Evolutionary conservation across 768 basidiomycete genomes (phyloP), one percentile per base, ranked within the genome.

Genomic region (Ramaria sp.): DNA sequence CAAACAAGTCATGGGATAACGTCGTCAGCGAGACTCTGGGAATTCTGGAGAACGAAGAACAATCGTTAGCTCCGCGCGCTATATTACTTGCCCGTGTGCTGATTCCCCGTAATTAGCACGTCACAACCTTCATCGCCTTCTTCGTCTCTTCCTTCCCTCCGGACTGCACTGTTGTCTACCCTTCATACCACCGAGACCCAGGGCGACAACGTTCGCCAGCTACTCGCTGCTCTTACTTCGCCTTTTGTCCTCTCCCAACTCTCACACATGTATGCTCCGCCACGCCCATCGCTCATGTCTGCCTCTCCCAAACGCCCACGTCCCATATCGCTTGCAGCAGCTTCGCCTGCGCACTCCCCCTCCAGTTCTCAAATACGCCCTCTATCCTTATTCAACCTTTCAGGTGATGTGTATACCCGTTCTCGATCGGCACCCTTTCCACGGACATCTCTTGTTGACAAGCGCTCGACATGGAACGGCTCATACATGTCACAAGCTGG

Each of bases 191-290:
- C 86, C 0, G 85, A 88, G 64, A 81, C 76, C 0, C 88, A 91
- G 68, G 86, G 83, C 64, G 89, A 91, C 65, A 86, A 86, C 58
- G 80, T 91, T 61, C 85, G 90, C 33, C 82, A 84, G 51, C 78
- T 91, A 2, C 77, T 92, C 49, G 77, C 83, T 7, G 89, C 88
- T 13, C 78, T 92, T 47, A 84, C 89, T 0, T 80, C 78, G 7
- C 83, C 86, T 7, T 67, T 76, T 13, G 83, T 87, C 61, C 72
- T 90, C n/a, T 75, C 83, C 10, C 89, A 88, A 65, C 75, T 92
- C 11, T 74, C 86, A 11, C 89, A 89, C 69, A 92, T 92, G 90
- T 92, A 92, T 67, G 87, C 88, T 0, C 89, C 90, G 5, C 78
- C 88, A 0, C 87, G 84, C 0, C 54, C 55, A 19, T 48, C 55